Conservation (phyloP, 768 basidiomycete genomes). For the Pleurotus platypus region DNA sequence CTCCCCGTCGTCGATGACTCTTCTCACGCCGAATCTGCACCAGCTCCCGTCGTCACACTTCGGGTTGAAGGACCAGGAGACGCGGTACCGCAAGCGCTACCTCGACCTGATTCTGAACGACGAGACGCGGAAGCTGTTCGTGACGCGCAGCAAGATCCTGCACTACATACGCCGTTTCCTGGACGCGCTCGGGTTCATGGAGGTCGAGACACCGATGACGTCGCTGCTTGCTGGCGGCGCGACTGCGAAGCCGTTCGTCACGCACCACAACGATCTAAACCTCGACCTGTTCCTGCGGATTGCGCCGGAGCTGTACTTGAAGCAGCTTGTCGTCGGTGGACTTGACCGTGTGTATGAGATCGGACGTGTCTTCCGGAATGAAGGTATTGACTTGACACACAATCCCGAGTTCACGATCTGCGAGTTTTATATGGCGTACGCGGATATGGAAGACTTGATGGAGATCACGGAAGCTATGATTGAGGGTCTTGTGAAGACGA, state of each 20-base stretch:
- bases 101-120: conserved; percentile 96
- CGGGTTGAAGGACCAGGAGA: conserved; percentile 96
- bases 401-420: conserved; percentile 99
- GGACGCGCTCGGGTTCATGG: conserved; percentile 90
- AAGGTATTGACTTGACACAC: conserved; percentile 97
- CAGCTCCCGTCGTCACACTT: conserved; percentile 91
- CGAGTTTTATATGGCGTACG: conserved; percentile 99
- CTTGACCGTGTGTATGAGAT: conserved; percentile 98
- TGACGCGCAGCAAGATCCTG: conserved; percentile 85
- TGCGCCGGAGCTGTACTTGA: conserved; percentile 97
- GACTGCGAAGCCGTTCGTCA: conserved; percentile 97
- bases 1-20: conserved; percentile 71
- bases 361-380: conserved; percentile 96
- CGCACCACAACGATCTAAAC: conserved; percentile 97
- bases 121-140: conserved; percentile 83
- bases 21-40: conserved; percentile 95
- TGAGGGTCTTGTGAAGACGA: conserved; percentile 84
- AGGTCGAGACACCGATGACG: conserved; percentile 99
- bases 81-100: conserved; percentile 97
- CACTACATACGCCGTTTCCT: conserved; percentile 92
- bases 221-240: conserved; percentile 96
- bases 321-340: conserved; percentile 95
- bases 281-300: conserved; percentile 96
- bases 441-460: conserved; percentile 99
- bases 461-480: conserved; percentile 91